These are phyloP conservation scores for Heritiera fomes DNA, from an alignment of 345 rosid genomes.

Conservation along the genomic window DNA sequence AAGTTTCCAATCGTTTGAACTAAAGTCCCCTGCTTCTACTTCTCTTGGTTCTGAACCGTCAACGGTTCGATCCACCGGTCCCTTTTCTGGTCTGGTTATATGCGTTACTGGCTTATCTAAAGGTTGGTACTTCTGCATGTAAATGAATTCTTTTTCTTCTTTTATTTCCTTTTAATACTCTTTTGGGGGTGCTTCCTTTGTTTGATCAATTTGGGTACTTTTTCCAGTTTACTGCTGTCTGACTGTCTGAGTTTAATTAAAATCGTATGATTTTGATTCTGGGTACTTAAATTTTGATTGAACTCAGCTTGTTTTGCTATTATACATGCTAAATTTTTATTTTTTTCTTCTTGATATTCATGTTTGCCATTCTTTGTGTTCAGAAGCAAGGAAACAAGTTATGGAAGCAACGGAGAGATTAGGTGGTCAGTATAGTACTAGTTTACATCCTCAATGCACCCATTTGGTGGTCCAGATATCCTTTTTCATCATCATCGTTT, in stretches of 20 bases:
- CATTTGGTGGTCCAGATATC: slow-evolving; percentile 99
- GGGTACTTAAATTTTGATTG: slow-evolving; percentile 11
- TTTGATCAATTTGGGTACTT: slow-evolving; percentile 2
- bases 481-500: slow-evolving; percentile 33
- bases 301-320: slow-evolving; percentile 1
- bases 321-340: neutral
- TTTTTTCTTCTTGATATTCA: neutral
- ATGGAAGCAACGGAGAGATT: slow-evolving; percentile 92
- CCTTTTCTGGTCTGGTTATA: slow-evolving; percentile 71
- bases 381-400: slow-evolving; percentile 94
- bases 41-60: slow-evolving; percentile 41
- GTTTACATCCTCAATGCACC: slow-evolving; percentile 81
- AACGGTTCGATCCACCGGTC: slow-evolving; percentile 42
- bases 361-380: slow-evolving; percentile 15
- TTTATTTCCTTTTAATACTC: too few species aligned
- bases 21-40: slow-evolving; percentile 49
- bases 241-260: neutral
- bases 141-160: neutral
- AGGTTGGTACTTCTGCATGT: slow-evolving; percentile 39
- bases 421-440: slow-evolving; percentile 82
- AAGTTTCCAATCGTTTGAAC: slow-evolving; percentile 39
- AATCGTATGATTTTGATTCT: slow-evolving; percentile 12
- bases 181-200: neutral
- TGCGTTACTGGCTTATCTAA: slow-evolving; percentile 95
- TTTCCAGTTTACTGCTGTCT: neutral